Base-by-base conservation (phyloP, 306 rosid genomes). In the Lupinus albus region DNA sequence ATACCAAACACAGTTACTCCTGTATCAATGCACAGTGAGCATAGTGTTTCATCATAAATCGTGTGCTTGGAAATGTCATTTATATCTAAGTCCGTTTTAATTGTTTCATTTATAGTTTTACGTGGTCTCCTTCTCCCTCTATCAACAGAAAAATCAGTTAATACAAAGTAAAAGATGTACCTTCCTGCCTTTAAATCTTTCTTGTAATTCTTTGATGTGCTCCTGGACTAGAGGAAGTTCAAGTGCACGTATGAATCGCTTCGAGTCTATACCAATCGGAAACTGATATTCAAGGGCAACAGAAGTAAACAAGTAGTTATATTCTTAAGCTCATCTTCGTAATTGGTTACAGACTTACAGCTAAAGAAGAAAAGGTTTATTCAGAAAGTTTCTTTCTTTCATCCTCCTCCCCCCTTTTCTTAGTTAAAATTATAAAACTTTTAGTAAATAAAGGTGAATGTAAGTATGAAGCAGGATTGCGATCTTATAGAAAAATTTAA, bases 221-320 rank as follows among this genome's bases (percentile, higher is more conserved):
- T 46, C 79, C 74, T 83, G 81, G 67, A 91, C 95, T 54, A 28
- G 41, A 68, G 71, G 48, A 56, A 56, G 54, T 13, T 91, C 88
- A 61, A 91, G 92, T 14, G 95, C 97, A 42, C 82, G 83, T 48
- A 67, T 88, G 78, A 91, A 91, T 57, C 97, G 85, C 0, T 82
- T 84, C 4, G 95, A 88, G 74, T 91, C 97, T 73, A 91, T 91
- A 21, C 97, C 97, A 79, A 91, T 91, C 16, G 97, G 97, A 77
- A 88, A 91, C 97, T 92, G 82, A 71, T 76, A 71, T 73, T 49
- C 64, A 85, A 71, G 48, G 54, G 62, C 44, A 46, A 72, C 61
- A 64, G 59, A 61, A 75, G 48, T 57, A 67, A 64, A 63, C 48
- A 65, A 74, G 76, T 11, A 71, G 59, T 28, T 56, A 41, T n/a